Evolutionary conservation across 345 rosid genomes (phyloP).

Genomic region (Citrus medica): DNA sequence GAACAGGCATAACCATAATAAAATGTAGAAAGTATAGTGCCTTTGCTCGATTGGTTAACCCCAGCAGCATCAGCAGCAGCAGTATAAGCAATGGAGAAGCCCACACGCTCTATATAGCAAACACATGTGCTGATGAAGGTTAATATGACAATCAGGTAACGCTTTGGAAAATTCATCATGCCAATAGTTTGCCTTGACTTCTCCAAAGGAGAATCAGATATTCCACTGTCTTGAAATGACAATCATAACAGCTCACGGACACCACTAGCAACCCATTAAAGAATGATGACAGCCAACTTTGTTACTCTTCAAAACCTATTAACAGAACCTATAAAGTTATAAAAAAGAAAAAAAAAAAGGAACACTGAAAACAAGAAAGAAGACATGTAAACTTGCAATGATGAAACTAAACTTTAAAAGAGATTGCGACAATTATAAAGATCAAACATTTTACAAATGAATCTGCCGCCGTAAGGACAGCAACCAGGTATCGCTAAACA

Average conservation of each 20-base stretch:
- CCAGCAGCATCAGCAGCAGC: constrained; percentile 91
- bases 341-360: not conserved
- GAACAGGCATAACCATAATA: constrained; percentile 92
- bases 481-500: not conserved
- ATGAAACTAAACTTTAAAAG: too few relatives aligned
- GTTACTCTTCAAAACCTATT: not conserved
- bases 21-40: constrained; percentile 81
- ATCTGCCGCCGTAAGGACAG: not conserved
- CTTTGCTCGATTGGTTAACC: constrained; percentile 86
- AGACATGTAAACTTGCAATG: not conserved
- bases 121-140: constrained; percentile 83
- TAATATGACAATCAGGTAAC: constrained; percentile 76
- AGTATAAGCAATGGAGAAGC: constrained; percentile 94
- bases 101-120: constrained; percentile 94
- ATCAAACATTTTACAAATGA: too few relatives aligned
- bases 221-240: constrained; percentile 11
- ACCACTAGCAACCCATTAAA: constrained; percentile 6
- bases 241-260: constrained; percentile 14
- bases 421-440: too few relatives aligned
- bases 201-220: constrained; percentile 7
- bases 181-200: constrained; percentile 41
- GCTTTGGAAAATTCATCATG: constrained; percentile 61
- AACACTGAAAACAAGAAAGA: not conserved
- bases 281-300: constrained; percentile 7
- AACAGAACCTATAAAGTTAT: not conserved